Evolutionary conservation across 352 stramenopile species (phyloP), one percentile per base, ranked within the genome.

Genomic region (Phytophthora agathidicida): DNA sequence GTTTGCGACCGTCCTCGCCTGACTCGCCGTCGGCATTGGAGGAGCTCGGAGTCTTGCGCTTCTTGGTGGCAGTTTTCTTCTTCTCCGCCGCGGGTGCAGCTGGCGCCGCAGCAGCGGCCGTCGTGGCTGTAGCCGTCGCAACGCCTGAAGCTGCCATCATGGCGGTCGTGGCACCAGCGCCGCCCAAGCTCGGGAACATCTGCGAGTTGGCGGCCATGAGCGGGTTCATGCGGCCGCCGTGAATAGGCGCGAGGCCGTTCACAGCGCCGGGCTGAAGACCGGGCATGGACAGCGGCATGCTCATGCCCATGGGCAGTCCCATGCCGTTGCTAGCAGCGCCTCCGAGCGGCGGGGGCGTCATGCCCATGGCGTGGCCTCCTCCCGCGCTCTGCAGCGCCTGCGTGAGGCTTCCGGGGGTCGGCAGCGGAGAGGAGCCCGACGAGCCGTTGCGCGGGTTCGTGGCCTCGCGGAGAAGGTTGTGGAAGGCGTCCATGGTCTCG

Each of bases 391-490:
- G 66, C 31, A 80, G 49, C 19, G 64, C 55, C 47, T 74, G 68
- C 7, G 72, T 73, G 13, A 84, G 63, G 13, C 68, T 80, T 1
- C 52, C 59, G 1, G 65, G 51, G 0, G 71, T 68, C 0, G 68
- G 57, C 28, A 68, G 17, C 2, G 66, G 48, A 3, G 66, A 72
- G 8, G 60, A 64, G 7, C 56, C 42, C 3, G 60, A 31, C 8
- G 32, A 23, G 51, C 38, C 48, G 49, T 74, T 80, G 63, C 80
- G 83, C 39, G 83, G 68, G 65, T 76, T 83, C 10, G 75, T 70
- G 9, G 82, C 78, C 51, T 92, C 80, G 26, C 80, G 80, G 37
- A 92, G 68, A 24, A 92, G 60, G 60, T 92, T 92, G 54, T 92
- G 79, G 64, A 92, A 90, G 36, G 74, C 74, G 61, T 92, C 80